Percentiles rank a stretch among this genome's conserved stretches.
phyloP scores from a whole-genome alignment of 148 eudicot genomes.

The Gaultheria prostrata region DNA sequence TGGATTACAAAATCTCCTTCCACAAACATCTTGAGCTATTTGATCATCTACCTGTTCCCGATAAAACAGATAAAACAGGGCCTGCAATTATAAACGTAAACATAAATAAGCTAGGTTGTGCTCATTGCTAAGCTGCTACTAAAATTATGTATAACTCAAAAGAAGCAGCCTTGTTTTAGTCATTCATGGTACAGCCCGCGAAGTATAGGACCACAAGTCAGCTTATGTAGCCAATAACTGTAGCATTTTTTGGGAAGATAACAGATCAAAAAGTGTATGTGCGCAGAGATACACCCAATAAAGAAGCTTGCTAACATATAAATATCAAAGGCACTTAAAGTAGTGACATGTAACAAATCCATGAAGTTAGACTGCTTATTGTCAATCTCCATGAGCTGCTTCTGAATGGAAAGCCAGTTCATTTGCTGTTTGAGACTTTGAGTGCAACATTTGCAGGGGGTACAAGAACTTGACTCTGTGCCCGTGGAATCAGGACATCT shows the following conservation, averaged over 20 bases:
- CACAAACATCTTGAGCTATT: conserved; percentile 46
- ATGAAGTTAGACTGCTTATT: conserved; percentile 66
- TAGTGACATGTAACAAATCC: conserved; percentile 73
- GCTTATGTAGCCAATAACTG: neutral
- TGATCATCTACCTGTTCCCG: conserved; percentile 59
- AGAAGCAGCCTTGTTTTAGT: neutral
- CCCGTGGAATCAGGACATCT: conserved; percentile 69
- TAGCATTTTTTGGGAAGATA: neutral
- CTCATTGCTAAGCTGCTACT: neutral
- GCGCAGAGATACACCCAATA: neutral
- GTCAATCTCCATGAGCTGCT: conserved; percentile 75
- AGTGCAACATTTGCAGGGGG: conserved; percentile 39
- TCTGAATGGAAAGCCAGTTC: conserved; percentile 54
- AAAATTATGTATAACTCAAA: neutral
- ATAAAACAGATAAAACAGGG: conserved; percentile 30
- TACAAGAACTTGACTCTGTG: conserved; percentile 46
- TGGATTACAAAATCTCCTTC: conserved; percentile 38
- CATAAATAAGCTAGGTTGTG: neutral
- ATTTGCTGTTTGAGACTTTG: conserved; percentile 48
- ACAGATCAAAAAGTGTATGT: neutral
- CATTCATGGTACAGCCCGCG: neutral
- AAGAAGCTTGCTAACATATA: neutral
- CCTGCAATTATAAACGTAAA: neutral
- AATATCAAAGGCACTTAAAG: neutral
- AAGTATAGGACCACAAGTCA: neutral